Evolutionary conservation across 495 filamentous ascomycete genomes (phyloP).

Genomic region (Sordaria brevicollis): DNA sequence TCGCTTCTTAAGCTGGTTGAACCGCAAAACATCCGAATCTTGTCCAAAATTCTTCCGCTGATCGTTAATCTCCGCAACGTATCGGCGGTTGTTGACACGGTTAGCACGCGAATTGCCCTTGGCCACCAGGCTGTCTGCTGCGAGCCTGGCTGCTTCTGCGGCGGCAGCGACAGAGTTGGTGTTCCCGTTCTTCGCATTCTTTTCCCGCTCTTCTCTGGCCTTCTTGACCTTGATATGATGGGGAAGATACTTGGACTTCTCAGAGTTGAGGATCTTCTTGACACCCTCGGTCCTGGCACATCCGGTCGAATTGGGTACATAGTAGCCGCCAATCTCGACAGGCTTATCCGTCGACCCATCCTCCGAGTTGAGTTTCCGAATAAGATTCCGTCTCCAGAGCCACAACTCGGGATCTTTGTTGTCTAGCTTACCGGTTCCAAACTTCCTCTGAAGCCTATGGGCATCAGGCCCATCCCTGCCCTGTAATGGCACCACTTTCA

Average conservation of each 20-base stretch:
- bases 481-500: conserved; percentile 38
- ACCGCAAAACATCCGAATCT: conserved; percentile 81
- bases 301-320: conserved; percentile 74
- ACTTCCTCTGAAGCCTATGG: conserved; percentile 72
- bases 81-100: conserved; percentile 87
- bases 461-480: conserved; percentile 69
- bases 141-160: conserved; percentile 60
- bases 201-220: conserved; percentile 78
- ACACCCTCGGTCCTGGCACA: conserved; percentile 85
- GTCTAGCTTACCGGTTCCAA: conserved; percentile 46
- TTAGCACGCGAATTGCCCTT: conserved; percentile 75
- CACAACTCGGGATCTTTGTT: conserved; percentile 53
- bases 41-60: conserved; percentile 81
- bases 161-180: conserved; percentile 53
- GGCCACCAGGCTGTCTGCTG: conserved; percentile 65
- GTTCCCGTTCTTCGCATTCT: conserved; percentile 58
- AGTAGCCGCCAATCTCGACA: conserved; percentile 71
- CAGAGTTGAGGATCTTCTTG: conserved; percentile 87
- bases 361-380: conserved; percentile 66
- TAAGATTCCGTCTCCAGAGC: conserved; percentile 84
- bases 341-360: conserved; percentile 31
- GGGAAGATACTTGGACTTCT: conserved; percentile 96
- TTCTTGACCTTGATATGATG: conserved; percentile 93
- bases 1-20: conserved; percentile 98
- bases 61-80: conserved; percentile 87